phyloP scores from a whole-genome alignment of 108 stramenopile genomes.

The Craspedostauros australis region DNA sequence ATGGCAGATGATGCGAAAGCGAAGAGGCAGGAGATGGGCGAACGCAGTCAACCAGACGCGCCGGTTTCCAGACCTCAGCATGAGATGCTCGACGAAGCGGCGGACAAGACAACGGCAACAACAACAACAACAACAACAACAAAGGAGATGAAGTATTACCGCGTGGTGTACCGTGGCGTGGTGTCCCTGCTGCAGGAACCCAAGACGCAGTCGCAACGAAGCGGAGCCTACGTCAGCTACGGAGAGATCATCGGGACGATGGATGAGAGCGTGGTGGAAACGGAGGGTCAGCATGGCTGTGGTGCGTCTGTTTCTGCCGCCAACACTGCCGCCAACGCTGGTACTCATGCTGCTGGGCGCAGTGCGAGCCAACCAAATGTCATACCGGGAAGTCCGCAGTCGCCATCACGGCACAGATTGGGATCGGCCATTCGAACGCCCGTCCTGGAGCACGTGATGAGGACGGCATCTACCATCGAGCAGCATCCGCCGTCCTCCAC shows the following conservation, averaged over 20 bases:
- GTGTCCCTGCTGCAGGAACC: conserved; percentile 46
- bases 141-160: conserved; percentile 46
- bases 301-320: too few relatives aligned
- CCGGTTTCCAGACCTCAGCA: background rate
- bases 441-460: background rate
- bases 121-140: conserved; percentile 5
- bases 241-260: conserved; percentile 58
- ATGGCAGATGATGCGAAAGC: too few relatives aligned
- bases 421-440: background rate
- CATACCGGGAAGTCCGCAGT: background rate
- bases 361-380: background rate
- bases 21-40: too few relatives aligned
- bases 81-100: background rate
- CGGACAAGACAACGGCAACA: background rate
- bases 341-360: conserved; percentile 1
- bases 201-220: conserved; percentile 10
- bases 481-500: too few relatives aligned
- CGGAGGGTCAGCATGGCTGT: too few relatives aligned
- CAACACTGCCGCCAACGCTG: background rate
- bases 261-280: conserved; percentile 8
- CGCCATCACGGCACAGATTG: conserved; percentile 3
- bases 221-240: conserved; percentile 58
- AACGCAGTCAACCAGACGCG: too few relatives aligned
- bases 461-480: background rate
- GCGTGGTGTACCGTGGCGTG: conserved; percentile 56